Evolutionary conservation across 2,329 filamentous ascomycete genomes (phyloP), one percentile per base, ranked within the genome.

Genomic region (Esteya vermicola): DNA sequence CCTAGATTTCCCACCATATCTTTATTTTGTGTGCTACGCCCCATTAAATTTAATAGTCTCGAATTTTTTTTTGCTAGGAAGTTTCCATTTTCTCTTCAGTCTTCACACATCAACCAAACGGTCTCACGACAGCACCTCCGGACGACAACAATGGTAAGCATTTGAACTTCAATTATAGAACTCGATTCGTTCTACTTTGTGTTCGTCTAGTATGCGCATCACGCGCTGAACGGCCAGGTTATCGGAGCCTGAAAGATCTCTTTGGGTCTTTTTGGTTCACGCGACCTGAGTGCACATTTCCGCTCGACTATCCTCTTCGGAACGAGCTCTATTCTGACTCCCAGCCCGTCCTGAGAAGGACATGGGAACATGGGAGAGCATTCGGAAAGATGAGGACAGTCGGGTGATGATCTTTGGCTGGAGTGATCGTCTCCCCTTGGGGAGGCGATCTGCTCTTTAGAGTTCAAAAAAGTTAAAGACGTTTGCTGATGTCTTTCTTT

Each of bases 401-500:
- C 4, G 7, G 3, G 35, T 22, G 47, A 70, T 75, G 72, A 75
- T 22, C n/a, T n/a, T 64, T 76, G 75, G 72, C 75, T 79, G 72
- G 75, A 79, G 75, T n/a, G n/a, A n/a, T n/a, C n/a, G n/a, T n/a
- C n/a, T n/a, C n/a, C n/a, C n/a, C n/a, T n/a, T n/a, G n/a, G n/a
- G n/a, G n/a, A n/a, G n/a, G n/a, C n/a, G n/a, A n/a, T n/a, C n/a
- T n/a, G n/a, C n/a, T 91, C 85, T 80, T 69, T 93, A 93, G 85
- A 93, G 85, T 81, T 82, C 44, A 77, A 81, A 47, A 41, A 27
- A n/a, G n/a, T n/a, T n/a, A 78, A 83, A 85, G 81, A 83, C 72
- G 61, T 72, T 75, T 68, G 81, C 86, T 95, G 83, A 93, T 85
- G 71, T 85, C 80, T 86, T 93, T 91, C 85, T 93, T 88, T 93